Conservation (phyloP, 768 basidiomycete species). For the Boletellus ananas region DNA sequence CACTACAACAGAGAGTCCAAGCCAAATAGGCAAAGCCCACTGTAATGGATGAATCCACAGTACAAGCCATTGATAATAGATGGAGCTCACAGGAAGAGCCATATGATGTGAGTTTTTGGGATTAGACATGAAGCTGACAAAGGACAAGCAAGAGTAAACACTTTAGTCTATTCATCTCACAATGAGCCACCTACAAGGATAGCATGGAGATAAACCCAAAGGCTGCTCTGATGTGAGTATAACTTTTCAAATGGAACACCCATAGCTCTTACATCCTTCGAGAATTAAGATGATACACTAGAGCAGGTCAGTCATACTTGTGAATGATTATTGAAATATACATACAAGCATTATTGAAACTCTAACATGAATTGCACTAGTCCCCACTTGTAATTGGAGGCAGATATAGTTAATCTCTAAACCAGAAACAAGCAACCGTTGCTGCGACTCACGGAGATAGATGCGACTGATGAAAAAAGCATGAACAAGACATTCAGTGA, state of each 20-base stretch:
- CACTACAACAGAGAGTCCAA: constrained; percentile 18
- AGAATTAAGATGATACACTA: constrained; percentile 16
- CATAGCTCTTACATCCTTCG: constrained; percentile 16
- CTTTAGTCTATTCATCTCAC: neutral
- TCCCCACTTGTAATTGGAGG: constrained; percentile 8
- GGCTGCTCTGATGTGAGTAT: constrained; percentile 9
- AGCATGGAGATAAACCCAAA: constrained; percentile 13
- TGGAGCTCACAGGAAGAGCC: constrained; percentile 1
- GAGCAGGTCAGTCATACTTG: neutral
- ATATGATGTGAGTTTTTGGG: neutral
- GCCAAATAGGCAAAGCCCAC: constrained; percentile 22
- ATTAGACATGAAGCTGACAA: neutral
- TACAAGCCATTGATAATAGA: neutral
- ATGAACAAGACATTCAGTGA: constrained; percentile 23
- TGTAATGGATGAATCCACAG: neutral
- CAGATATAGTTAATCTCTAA: neutral
- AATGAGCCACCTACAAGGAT: constrained; percentile 11
- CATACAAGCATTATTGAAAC: constrained; percentile 19
- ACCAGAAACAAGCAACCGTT: neutral
- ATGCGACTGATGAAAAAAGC: constrained; percentile 21
- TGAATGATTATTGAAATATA: neutral
- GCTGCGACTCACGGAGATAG: constrained; percentile 16
- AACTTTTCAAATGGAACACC: neutral
- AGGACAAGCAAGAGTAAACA: neutral
- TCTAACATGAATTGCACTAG: neutral